Percentiles rank a stretch among this genome's conserved stretches.
Conservation (phyloP, 2,329 filamentous ascomycete species). For the Nemania bipapillata region DNA sequence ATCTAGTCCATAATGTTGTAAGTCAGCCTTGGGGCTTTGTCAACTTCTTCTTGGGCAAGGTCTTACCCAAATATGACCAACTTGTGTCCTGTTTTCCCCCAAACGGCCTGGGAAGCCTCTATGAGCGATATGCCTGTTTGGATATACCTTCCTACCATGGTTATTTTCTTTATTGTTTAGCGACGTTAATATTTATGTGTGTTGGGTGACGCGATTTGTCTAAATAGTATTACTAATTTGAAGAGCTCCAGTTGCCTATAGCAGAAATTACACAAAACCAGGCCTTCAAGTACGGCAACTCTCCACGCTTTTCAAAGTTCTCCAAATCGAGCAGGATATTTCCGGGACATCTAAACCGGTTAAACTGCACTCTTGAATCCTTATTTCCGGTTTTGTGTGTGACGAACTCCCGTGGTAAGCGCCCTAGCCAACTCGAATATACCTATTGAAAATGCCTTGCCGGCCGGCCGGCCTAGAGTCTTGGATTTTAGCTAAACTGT, state of each 20-base stretch:
- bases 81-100: not conserved
- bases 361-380: no score
- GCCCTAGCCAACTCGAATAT: no score
- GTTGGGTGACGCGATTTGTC: not conserved
- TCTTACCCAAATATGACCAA: slow-evolving; percentile 1
- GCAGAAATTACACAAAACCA: not conserved
- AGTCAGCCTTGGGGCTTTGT: not conserved
- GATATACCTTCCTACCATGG: not conserved
- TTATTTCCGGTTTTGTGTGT: no score
- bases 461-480: no score
- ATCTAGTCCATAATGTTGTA: not conserved
- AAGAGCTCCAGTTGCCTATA: not conserved
- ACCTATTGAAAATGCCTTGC: no score
- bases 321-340: no score
- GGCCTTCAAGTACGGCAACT: not conserved
- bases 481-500: no score
- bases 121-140: not conserved
- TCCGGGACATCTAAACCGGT: no score
- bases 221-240: not conserved
- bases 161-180: not conserved
- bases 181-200: not conserved
- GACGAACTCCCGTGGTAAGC: no score
- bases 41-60: not conserved
- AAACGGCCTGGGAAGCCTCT: not conserved
- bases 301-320: no score